Evolutionary conservation across 1,284 basidiomycete species (phyloP).

Genomic region (Ustilago crameri): DNA sequence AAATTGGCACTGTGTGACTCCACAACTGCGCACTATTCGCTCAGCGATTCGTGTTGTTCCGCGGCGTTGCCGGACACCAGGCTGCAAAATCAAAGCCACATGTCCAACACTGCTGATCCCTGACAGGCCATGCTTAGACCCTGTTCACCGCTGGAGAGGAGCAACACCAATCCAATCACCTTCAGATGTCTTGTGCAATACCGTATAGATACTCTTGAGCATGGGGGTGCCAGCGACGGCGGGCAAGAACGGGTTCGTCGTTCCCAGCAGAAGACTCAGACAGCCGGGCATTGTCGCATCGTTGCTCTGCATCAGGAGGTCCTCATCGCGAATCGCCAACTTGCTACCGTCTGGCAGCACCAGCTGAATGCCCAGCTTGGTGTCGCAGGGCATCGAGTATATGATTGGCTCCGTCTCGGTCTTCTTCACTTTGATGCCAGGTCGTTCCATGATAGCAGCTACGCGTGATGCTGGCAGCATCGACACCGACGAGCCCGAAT

Average conservation of each 20-base stretch:
- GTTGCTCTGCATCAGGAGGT: conserved; percentile 42
- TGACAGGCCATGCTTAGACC: too few relatives aligned
- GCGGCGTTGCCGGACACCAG: too few relatives aligned
- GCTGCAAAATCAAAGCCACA: too few relatives aligned
- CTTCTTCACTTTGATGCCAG: conserved; percentile 18
- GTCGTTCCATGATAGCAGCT: conserved; percentile 33
- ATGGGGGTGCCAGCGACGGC: conserved; percentile 32
- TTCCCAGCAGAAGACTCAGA: conserved; percentile 31
- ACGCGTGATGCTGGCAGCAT: conserved; percentile 28
- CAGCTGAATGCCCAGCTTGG: conserved; percentile 28
- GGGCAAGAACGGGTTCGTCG: conserved; percentile 32
- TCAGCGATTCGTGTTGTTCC: too few relatives aligned
- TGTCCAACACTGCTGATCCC: too few relatives aligned
- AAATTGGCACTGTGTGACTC: too few relatives aligned
- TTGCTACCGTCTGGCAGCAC: conserved; percentile 26
- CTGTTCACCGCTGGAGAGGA: conserved; percentile 8
- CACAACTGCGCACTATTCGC: too few relatives aligned
- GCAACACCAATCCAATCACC: conserved; percentile 41
- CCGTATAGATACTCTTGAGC: conserved; percentile 40
- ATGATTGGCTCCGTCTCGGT: conserved; percentile 25
- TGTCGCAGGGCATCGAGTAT: conserved; percentile 39
- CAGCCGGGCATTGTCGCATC: conserved; percentile 37
- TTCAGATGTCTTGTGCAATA: conserved; percentile 9
- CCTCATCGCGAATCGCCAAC: conserved; percentile 21
- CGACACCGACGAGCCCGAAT: conserved; percentile 39